A percentile compares a stretch with the other conserved stretches of the same genome.
Conservation (phyloP, 148 eudicot genomes). For the Agrostemma githago region DNA sequence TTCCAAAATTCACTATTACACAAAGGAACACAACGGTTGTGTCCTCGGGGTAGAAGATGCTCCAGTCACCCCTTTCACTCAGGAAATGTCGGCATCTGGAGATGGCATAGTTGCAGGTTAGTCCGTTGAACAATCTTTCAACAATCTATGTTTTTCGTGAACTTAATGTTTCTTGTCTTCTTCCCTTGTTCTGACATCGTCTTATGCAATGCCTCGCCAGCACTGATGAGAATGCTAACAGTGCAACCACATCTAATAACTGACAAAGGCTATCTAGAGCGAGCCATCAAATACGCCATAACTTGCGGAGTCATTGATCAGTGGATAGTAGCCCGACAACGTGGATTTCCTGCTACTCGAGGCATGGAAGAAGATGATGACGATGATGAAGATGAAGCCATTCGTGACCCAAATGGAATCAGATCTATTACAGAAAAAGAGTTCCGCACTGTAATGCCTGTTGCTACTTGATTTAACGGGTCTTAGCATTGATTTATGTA, state of each 20-base stretch:
- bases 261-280: conserved; percentile 68
- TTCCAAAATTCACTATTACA: conserved; percentile 84
- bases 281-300: conserved; percentile 58
- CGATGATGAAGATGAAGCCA: conserved; percentile 32
- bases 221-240: conserved; percentile 73
- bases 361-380: conserved; percentile 51
- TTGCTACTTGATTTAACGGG: conserved; percentile 17
- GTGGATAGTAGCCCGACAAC: conserved; percentile 56
- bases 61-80: conserved; percentile 85
- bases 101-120: conserved; percentile 97
- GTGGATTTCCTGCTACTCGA: conserved; percentile 75
- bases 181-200: not conserved
- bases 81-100: conserved; percentile 90
- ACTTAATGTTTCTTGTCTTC: not conserved
- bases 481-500: not conserved
- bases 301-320: conserved; percentile 78
- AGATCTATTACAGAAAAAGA: conserved; percentile 67
- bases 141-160: too few species aligned
- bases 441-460: conserved; percentile 47
- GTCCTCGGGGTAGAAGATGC: conserved; percentile 84
- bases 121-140: conserved; percentile 9
- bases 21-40: conserved; percentile 64
- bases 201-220: conserved; percentile 34
- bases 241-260: conserved; percentile 75
- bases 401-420: conserved; percentile 58